Evolutionary conservation across 1,139 yeast genomes (phyloP), one percentile per base, ranked within the genome.

Genomic region (Sugiyamaella neomexicana): DNA sequence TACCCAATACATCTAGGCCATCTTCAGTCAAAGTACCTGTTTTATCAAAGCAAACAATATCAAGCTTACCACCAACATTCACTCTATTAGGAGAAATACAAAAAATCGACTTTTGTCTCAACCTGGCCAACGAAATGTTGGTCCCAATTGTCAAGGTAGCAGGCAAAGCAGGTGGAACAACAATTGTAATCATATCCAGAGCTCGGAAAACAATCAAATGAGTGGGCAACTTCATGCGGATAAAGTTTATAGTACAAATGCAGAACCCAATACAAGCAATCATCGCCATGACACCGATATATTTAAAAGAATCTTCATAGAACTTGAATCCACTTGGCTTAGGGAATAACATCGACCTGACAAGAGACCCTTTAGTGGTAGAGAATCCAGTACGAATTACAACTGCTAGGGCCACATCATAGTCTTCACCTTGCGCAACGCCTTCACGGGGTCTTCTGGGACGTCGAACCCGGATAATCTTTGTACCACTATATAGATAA

Each of bases 11-110:
- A 68, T 91, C 98, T 48, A 93, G 75, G 0, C 98, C 99, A 69
- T 93, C 99, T 68, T 93, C 99, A 0, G 99, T 93, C 61, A 93
- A 75, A 0, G 99, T 93, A 1, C 99, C 99, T 0, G 99, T 93
- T 68, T 93, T 93, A 72, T 93, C 99, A 71, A 95, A 93, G 65
- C 97, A 89, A 66, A 90, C 76, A 2, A 89, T 82, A 67, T 93
- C 98, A 27, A 95, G 70, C 65, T 93, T 90, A 3, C 99, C 99
- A 37, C 97, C 97, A 31, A 93, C 85, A 67, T 95, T 95, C 44
- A 95, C 95, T 58, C 96, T 78, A 0, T 93, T 87, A 1, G 99
- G 99, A 1, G 97, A 83, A 55, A 90, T 93, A 69, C 99, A 95
- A 65, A 83, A 93, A 5, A 95, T 86, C 46, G 81, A 75, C 58